Evolutionary conservation across 352 stramenopile genomes (phyloP), one percentile per base, ranked within the genome.

Genomic region (Pythium vanterpoolii): DNA sequence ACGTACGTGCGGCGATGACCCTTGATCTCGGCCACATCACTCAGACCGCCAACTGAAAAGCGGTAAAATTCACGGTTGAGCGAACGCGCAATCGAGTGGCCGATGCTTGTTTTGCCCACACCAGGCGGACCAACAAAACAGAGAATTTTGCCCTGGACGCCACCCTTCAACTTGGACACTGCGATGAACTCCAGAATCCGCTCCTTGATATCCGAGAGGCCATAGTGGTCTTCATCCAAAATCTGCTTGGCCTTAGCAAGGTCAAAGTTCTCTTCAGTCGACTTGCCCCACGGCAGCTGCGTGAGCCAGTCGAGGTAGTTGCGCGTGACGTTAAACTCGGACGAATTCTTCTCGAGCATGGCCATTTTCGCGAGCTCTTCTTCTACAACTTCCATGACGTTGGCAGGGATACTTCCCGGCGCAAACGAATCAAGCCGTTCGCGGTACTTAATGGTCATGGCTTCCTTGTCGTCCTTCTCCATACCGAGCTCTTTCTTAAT

Each of bases 401-500:
- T 79, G 9, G 64, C 61, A 1, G 90, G 89, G 39, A 97, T 88
- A 42, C 70, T 87, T 0, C 69, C 83, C 4, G 77, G 57, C 21
- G 55, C 67, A 62, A 90, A 87, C 21, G 69, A 64, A 0, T 78
- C 79, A 10, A 98, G 55, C 1, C 87, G 77, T 56, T 98, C 93
- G 30, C 93, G 85, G 72, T 98, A 99, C 70, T 99, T 99, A 48
- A 91, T 79, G 56, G 99, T 89, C 60, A 99, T 90, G 4, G 90
- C 92, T 38, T 99, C 96, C 63, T 99, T 99, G 66, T 99, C 97
- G 62, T 99, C 97, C 56, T 98, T 98, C 66, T 99, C 97, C 79
- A 99, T 97, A 14, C 97, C 97, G 1, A 99, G 85, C 74, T 99
- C 96, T 60, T 99, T 99, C 78, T 99, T 99, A 63, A 99, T 99